Conservation (phyloP, 2,329 filamentous ascomycete genomes). For the Colletotrichum sp. region DNA sequence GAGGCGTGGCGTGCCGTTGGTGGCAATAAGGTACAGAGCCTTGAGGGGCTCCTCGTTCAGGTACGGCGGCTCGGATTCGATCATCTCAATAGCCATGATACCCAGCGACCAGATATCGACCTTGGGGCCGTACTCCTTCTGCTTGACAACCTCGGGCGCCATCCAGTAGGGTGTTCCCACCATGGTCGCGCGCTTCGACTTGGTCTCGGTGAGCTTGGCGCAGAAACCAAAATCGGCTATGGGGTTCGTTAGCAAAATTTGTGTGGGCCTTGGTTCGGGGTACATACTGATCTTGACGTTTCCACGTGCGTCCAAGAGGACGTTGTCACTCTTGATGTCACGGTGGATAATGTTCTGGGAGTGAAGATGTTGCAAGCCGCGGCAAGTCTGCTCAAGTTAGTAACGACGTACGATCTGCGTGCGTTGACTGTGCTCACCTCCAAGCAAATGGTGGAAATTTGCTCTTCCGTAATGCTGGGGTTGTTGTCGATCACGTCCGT, state of each 20-base stretch:
- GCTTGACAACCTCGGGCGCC: conserved; percentile 98
- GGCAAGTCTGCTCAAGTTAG: conserved; percentile 76
- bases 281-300: conserved; percentile 96
- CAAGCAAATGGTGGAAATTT: conserved; percentile 95
- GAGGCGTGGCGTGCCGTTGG: conserved; percentile 92
- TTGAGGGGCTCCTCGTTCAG: conserved; percentile 98
- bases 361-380: conserved; percentile 92
- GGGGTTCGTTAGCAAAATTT: conserved; percentile 35
- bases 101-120: conserved; percentile 99
- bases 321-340: conserved; percentile 99
- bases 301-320: conserved; percentile 89
- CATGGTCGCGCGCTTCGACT: conserved; percentile 98
- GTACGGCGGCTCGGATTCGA: conserved; percentile 97
- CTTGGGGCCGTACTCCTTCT: conserved; percentile 98
- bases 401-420: not conserved
- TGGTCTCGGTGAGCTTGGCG: conserved; percentile 95
- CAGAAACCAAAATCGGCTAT: conserved; percentile 99
- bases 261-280: not conserved
- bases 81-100: conserved; percentile 99
- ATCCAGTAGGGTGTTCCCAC: conserved; percentile 99
- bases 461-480: conserved; percentile 88
- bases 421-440: conserved; percentile 69
- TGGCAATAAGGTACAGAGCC: conserved; percentile 96
- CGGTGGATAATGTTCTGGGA: conserved; percentile 97
- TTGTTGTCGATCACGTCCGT: conserved; percentile 99